A percentile compares a stretch with the other conserved stretches of the same genome.
Evolutionary conservation across 306 rosid genomes (phyloP).

Genomic region (Castanea mollissima): DNA sequence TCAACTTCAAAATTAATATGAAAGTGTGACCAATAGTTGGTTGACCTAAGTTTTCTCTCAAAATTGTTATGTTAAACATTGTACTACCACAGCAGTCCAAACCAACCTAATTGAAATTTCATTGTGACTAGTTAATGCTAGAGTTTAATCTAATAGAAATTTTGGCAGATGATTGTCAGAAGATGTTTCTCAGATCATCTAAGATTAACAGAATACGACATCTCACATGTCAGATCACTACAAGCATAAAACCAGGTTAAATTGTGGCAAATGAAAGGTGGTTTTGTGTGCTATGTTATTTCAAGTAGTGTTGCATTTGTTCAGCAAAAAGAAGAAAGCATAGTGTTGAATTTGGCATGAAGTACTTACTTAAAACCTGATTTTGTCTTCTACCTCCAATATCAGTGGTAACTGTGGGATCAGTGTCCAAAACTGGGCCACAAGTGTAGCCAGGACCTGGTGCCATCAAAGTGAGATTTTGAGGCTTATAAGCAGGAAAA

Average conservation of each 20-base stretch:
- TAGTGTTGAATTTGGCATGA: not conserved
- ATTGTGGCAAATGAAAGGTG: not conserved
- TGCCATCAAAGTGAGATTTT: slow-evolving; percentile 55
- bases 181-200: not conserved
- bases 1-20: not conserved
- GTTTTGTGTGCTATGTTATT: not conserved
- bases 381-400: slow-evolving; percentile 59
- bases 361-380: slow-evolving; percentile 65
- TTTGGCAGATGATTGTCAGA: not conserved
- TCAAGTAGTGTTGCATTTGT: not conserved
- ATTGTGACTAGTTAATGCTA: not conserved
- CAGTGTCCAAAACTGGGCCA: slow-evolving; percentile 45
- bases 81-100: not conserved
- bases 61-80: not conserved
- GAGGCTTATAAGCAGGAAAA: slow-evolving; percentile 40
- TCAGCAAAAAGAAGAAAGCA: too few species aligned
- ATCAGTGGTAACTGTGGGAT: slow-evolving; percentile 52
- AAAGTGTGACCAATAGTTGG: not conserved
- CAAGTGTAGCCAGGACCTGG: slow-evolving; percentile 88
- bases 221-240: not conserved
- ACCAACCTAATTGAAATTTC: not conserved
- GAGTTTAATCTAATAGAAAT: too few species aligned
- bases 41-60: not conserved
- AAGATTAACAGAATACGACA: not conserved
- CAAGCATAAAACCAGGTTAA: not conserved